Evolutionary conservation across 1,139 yeast genomes (phyloP).

Genomic region (Yamadazyma mexicana): DNA sequence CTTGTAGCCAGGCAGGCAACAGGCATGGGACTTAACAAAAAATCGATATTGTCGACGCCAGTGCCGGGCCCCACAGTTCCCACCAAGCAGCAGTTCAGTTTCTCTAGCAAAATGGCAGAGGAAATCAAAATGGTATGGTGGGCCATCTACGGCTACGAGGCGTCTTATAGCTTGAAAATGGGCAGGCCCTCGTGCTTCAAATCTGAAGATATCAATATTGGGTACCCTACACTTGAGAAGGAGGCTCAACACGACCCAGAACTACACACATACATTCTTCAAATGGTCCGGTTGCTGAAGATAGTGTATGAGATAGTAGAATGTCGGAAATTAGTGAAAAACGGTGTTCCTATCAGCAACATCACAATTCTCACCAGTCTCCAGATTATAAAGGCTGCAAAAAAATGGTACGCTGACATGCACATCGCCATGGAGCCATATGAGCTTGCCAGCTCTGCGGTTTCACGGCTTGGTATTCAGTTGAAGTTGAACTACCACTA

Average conservation of each 20-base stretch:
- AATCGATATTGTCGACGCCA: constrained; percentile 11
- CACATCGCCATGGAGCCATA: neutral
- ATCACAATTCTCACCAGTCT: neutral
- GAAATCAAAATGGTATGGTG: constrained; percentile 15
- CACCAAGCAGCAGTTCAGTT: neutral
- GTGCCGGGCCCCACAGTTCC: constrained; percentile 10
- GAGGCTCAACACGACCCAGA: neutral
- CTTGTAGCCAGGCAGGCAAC: constrained; percentile 43
- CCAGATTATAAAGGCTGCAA: neutral
- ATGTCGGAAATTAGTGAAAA: constrained; percentile 2
- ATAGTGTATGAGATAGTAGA: constrained; percentile 3
- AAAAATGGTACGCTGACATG: constrained; percentile 1
- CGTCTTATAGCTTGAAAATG: constrained; percentile 10
- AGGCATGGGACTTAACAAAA: constrained; percentile 42
- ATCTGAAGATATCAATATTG: constrained; percentile 6
- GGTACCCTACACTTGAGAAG: neutral
- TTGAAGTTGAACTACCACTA: neutral
- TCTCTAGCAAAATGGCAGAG: constrained; percentile 3
- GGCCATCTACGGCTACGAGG: constrained; percentile 12
- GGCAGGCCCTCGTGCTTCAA: constrained; percentile 13
- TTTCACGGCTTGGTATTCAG: neutral
- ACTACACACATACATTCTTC: neutral
- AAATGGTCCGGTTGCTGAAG: neutral
- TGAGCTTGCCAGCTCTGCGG: no score
- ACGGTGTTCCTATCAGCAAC: neutral